Base-by-base conservation (phyloP, 345 rosid genomes). In the Eucalyptus leucophloia region DNA sequence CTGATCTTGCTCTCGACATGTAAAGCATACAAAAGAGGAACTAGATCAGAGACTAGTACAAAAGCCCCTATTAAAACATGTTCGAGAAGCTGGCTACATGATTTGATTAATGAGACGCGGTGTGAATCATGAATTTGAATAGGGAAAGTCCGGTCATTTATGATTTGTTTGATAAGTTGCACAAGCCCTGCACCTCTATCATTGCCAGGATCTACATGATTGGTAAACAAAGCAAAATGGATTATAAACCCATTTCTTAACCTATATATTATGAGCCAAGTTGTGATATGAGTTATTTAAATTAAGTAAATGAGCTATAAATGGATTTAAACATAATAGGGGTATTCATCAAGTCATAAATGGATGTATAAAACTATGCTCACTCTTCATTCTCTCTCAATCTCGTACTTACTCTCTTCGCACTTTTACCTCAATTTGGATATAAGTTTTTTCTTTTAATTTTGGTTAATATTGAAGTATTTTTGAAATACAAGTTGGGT, bases 351-450 rank as follows among this genome's bases (percentile, higher is more conserved):
- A 6, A 6, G 19, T 50, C 19, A 50, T 53, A 53, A 53, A 53
- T 53, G 58, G 58, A 19, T 19, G 24, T 53, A 53, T 53, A 53
- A 53, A 15, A 50, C 58, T 53, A 19, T 53, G 58, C 58, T 53
- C 11, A 53, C 58, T 53, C 24, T 53, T 53, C 58, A 53, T 53
- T 19, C 58, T 53, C 5, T 53, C 4, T 53, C 5, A 0, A 53
- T 19, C 24, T 53, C 9, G 1, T 11, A 2, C 10, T 53, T 8
- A 10, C 58, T 19, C 58, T 8, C 9, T 53, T 8, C 0, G 0
- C 58, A 19, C 58, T 8, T 4, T 0, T 53, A 53, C 58, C 58
- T 53, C 11, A 19, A 4, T 53, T 53, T 53, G 2, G 0, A 8
- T 0, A 53, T 53, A 4, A 53, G 24, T 53, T 17, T 17, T 51